Base-by-base conservation (phyloP, 75 land plant species). In the Pinus taeda region DNA sequence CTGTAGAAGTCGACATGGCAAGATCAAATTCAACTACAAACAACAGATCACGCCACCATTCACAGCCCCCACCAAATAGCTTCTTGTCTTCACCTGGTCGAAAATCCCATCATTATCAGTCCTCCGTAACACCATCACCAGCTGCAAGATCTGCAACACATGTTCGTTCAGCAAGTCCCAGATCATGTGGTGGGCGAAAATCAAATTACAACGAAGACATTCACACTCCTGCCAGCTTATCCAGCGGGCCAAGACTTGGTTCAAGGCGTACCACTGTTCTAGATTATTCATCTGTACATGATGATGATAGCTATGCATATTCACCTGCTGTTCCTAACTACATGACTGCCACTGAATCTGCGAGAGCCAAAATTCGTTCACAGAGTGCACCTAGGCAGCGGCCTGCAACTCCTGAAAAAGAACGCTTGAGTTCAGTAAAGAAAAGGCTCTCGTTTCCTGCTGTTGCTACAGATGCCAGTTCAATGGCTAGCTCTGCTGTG, bases 341-440 rank as follows among this genome's bases (percentile, higher is more conserved):
- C 87, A 97, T 92, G 99, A 88, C 91, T 12, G 88, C 93, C 36
- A 94, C 99, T 21, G 93, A 97, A 73, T 97, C 99, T 49, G 93
- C 99, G 2, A 89, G 86, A 69, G 98, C 98, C 4, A 82, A 87
- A 74, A 57, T 79, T 4, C 80, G 95, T 58, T 89, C 99, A 1
- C 93, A 89, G 75, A 97, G 98, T 58, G 90, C 98, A 15, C 92
- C 98, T 3, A 87, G 91, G 76, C 98, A 89, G 78, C 83, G 99
- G 72, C 93, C 93, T 3, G 69, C 81, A 15, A 95, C 95, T 8
- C 93, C 93, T 15, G 95, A 92, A 80, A 78, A 86, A 64, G 95
- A 91, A 0, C 15, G 66, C 17, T 77, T 81, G 36, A 77, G 80
- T 26, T 79, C 85, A 1, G 88, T 77, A 13, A 86, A 78, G 88